Evolutionary conservation across 1,284 basidiomycete species (phyloP), one percentile per base, ranked within the genome.

Genomic region (Leccinum subatratum): DNA sequence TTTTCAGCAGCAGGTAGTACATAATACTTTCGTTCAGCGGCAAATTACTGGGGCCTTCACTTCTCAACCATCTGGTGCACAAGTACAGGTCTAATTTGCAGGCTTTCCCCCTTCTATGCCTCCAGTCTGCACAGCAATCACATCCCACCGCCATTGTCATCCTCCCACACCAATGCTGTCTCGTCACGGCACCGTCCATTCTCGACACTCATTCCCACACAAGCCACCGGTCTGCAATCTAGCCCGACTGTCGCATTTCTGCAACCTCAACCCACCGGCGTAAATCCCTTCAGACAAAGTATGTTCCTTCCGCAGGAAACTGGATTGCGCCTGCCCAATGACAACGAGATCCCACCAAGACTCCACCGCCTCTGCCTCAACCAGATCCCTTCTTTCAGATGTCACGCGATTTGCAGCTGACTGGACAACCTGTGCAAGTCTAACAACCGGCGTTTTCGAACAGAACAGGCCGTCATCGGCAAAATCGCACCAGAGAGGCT

Each of bases 21-120:
- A 86, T 69, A 96, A 96, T 76, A 94, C 95, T 0, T 96, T 96
- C 79, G 77, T 85, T 63, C 85, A 86, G 66, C 81, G 79, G 66
- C 85, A 86, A 71, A 83, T 85, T 81, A 82, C 79, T 51, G 82
- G 76, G 68, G 77, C 72, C 56, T 74, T 75, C 60, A 39, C 64
- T 63, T 77, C 78, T n/a, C 82, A 81, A 64, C 74, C 78, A n/a
- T 79, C 81, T 6, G 68, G 66, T 59, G n/a, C n/a, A n/a, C 80
- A 81, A 64, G 77, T n/a, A n/a, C n/a, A n/a, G n/a, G n/a, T n/a
- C n/a, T n/a, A 91, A 72, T 77, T 82, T 68, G 90, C 89, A 2
- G 90, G 90, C 12, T 86, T 89, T 74, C 69, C 85, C 63, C 71
- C 77, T 62, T 77, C 80, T 30, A 81, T 83, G 68, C 78, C 79